Base-by-base conservation (phyloP, 345 rosid genomes). In the Eucalyptus sideroxylon region DNA sequence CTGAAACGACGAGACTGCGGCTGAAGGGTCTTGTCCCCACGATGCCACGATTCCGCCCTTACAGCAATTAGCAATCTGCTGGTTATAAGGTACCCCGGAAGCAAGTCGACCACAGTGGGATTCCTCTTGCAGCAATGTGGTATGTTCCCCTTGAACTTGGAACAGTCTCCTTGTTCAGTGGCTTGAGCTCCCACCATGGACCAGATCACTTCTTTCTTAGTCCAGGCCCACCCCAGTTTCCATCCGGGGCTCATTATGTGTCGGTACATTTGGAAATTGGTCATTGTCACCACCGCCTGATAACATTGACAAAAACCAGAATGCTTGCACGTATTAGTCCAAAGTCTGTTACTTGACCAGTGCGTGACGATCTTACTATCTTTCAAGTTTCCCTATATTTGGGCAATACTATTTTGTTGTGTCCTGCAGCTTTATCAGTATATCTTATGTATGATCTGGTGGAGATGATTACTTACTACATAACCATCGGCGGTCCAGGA, bases 191-290 rank as follows among this genome's bases (percentile, higher is more conserved):
- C 94, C 40, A 56, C 89, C 92, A 92, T 92, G 44, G 92, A 87
- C 95, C 94, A 92, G 50, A 94, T 93, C 86, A 94, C 91, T 89
- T 94, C 95, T 87, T 94, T 93, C 90, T 91, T 93, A 2, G 92
- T 89, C 95, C 94, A 93, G 56, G 88, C 88, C 94, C 94, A 94
- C 17, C 94, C 94, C 24, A 93, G 37, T 40, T 88, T 93, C 94
- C 94, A 94, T 6, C 94, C 94, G 4, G 94, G 94, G 89, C 88
- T 89, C 91, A 89, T 91, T 49, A 94, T 87, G 91, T 93, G 94
- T 88, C 94, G 88, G 81, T 91, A 93, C 85, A 89, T 88, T 88
- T 93, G 95, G 92, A 91, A 91, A 90, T 94, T 93, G 89, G 89
- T 86, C 89, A 93, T 27, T 4, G 94, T 94, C 55, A 93, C 94